Percentiles rank a stretch among this genome's conserved stretches.
These are phyloP conservation scores for Quillaja saponaria DNA, from an alignment of 306 rosid genomes.

Conservation along the genomic window DNA sequence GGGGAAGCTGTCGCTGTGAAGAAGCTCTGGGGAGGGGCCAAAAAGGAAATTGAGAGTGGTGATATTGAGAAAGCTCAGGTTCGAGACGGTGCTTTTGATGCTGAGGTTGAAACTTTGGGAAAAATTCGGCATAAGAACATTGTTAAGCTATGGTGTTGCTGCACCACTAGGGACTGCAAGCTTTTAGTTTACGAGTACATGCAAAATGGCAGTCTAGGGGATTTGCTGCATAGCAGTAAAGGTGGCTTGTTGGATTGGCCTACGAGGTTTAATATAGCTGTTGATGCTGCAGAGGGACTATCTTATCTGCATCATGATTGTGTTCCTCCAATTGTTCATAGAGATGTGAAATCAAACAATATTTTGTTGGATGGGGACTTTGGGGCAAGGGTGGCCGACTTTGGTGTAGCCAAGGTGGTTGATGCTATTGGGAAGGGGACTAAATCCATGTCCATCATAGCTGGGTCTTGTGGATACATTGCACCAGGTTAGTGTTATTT, in stretches of 20 bases:
- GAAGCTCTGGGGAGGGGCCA: conserved; percentile 63
- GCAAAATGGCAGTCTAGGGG: conserved; percentile 95
- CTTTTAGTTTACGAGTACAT: conserved; percentile 93
- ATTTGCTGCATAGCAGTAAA: conserved; percentile 77
- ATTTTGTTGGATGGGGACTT: conserved; percentile 84
- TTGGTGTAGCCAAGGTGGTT: conserved; percentile 80
- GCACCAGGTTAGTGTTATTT: conserved; percentile 75
- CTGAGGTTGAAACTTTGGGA: conserved; percentile 88
- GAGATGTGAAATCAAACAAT: conserved; percentile 91
- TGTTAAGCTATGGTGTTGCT: conserved; percentile 94
- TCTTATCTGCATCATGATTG: conserved; percentile 96
- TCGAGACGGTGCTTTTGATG: conserved; percentile 67
- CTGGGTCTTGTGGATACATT: conserved; percentile 95
- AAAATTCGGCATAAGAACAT: conserved; percentile 94
- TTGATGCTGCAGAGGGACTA: conserved; percentile 93
- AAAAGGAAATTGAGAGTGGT: conserved; percentile 37
- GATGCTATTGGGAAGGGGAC: conserved; percentile 57
- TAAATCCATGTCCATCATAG: conserved; percentile 85
- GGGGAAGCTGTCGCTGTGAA: conserved; percentile 86
- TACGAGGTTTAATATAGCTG: conserved; percentile 73
- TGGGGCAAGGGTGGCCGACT: conserved; percentile 87
- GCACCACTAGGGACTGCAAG: conserved; percentile 78
- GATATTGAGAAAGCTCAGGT: conserved; percentile 59
- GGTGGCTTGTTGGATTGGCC: conserved; percentile 91
- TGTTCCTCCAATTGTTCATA: conserved; percentile 86